These are phyloP conservation scores for Cladophialophora exuberans DNA, from an alignment of 2,329 filamentous ascomycete genomes.

Conservation along the genomic window DNA sequence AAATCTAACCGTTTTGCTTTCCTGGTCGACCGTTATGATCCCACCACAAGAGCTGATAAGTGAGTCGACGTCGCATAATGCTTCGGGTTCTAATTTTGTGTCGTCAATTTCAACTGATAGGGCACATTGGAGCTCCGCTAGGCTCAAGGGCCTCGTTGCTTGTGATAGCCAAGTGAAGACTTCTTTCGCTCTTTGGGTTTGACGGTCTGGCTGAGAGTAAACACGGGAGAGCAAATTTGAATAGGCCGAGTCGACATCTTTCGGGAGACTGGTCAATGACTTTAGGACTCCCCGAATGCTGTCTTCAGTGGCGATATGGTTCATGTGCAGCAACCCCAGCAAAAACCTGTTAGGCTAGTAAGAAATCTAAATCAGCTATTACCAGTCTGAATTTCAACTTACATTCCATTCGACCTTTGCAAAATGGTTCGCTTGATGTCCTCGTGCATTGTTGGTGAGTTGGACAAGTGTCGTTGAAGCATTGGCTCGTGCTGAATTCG, in stretches of 20 bases:
- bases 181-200: background rate
- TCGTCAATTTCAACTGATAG: background rate
- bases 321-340: background rate
- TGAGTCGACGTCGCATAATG: background rate
- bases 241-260: background rate
- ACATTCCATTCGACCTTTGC: background rate
- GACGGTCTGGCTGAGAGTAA: background rate
- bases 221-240: background rate
- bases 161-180: background rate
- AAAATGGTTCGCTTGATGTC: background rate
- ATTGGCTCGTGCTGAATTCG: background rate
- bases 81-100: background rate
- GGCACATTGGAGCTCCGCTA: background rate
- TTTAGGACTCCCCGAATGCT: background rate
- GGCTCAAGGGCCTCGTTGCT: background rate
- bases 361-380: background rate
- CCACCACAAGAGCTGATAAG: background rate
- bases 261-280: background rate
- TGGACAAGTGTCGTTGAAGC: background rate
- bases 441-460: background rate
- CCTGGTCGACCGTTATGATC: background rate
- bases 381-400: background rate
- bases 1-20: background rate
- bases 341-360: background rate
- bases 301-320: background rate